Evolutionary conservation across 495 filamentous ascomycete genomes (phyloP).

Genomic region (Thermochaetoides thermophila): DNA sequence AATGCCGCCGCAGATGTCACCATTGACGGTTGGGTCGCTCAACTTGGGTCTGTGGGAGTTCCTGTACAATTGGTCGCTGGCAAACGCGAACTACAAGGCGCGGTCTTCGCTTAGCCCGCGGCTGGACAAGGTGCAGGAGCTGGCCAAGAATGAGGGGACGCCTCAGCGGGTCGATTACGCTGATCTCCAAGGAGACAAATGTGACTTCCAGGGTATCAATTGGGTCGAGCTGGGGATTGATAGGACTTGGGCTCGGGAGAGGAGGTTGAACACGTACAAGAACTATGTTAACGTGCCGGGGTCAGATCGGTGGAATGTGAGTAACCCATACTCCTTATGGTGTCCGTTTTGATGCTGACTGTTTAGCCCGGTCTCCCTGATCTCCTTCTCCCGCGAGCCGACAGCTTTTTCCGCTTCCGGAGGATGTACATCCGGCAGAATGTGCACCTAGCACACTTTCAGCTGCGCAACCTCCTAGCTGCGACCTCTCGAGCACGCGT

Average conservation of each 20-base stretch:
- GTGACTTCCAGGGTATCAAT: conserved; percentile 66
- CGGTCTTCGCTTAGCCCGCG: no score
- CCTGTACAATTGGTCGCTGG: no score
- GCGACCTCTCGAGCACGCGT: conserved; percentile 57
- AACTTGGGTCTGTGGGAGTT: no score
- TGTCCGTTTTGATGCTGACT: no score
- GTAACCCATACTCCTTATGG: no score
- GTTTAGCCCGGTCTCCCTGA: conserved; percentile 20
- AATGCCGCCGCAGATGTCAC: no score
- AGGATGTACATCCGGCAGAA: conserved; percentile 52
- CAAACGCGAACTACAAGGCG: no score
- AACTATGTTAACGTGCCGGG: conserved; percentile 39
- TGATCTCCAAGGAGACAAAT: conserved; percentile 42
- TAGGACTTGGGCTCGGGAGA: conserved; percentile 41
- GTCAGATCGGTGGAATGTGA: conserved; percentile 26
- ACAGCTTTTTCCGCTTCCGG: conserved; percentile 54
- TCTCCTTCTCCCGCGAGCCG: no score
- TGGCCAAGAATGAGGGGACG: no score
- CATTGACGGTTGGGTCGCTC: no score
- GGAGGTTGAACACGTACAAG: conserved; percentile 40
- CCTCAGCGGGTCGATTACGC: conserved; percentile 24
- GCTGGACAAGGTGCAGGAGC: no score
- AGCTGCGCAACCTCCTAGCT: conserved; percentile 73
- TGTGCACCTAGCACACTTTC: conserved; percentile 65
- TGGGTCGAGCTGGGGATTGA: conserved; percentile 53